These are phyloP conservation scores for Aureobasidium namibiae DNA, from an alignment of 2,329 filamentous ascomycete genomes.

Conservation along the genomic window DNA sequence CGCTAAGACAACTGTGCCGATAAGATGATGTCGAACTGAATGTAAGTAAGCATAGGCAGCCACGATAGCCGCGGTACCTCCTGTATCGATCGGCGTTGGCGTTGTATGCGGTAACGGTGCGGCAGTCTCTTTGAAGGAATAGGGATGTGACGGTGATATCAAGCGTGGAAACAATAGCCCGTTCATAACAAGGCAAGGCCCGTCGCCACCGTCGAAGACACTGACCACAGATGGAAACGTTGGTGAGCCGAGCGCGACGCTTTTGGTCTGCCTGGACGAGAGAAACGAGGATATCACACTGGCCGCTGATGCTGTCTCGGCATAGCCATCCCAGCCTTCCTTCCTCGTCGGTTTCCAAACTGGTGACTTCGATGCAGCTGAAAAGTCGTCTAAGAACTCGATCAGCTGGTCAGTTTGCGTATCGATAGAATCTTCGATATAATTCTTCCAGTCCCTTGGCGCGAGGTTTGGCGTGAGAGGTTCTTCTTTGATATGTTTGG, in stretches of 20 bases:
- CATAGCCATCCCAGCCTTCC: not conserved
- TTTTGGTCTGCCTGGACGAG: not conserved
- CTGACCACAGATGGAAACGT: not conserved
- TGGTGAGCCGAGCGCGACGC: not conserved
- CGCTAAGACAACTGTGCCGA: not conserved
- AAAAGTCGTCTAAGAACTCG: not conserved
- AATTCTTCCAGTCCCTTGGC: not conserved
- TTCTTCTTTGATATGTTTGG: not conserved
- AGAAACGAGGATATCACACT: not conserved
- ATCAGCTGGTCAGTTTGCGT: not conserved
- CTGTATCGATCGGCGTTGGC: not conserved
- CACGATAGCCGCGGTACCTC: constrained; percentile 2
- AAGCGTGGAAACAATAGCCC: not conserved
- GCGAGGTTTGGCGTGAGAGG: not conserved
- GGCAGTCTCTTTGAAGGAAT: not conserved
- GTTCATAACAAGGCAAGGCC: constrained; percentile 5
- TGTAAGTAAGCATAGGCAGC: not conserved
- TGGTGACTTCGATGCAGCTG: not conserved
- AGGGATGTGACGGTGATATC: not conserved
- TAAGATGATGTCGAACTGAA: not conserved
- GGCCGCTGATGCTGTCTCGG: not conserved
- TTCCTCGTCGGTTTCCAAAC: not conserved
- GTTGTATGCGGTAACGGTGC: too few relatives aligned
- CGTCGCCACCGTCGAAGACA: not conserved
- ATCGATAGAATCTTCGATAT: not conserved